A percentile compares a stretch with the other conserved stretches of the same genome.
Conservation (phyloP, 768 basidiomycete genomes). For the Auricularia cornea region DNA sequence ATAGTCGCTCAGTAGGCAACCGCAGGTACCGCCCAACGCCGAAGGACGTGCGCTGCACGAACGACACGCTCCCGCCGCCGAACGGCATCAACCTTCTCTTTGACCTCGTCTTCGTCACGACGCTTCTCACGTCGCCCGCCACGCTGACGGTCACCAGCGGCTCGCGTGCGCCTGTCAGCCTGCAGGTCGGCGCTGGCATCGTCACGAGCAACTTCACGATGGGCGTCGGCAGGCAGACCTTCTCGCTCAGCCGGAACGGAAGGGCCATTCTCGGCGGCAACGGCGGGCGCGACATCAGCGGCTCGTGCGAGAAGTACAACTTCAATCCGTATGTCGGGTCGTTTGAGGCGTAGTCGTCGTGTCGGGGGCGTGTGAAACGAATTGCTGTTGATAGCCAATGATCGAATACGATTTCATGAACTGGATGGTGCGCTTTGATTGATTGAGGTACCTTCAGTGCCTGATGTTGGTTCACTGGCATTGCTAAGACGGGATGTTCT, state of each 20-base stretch:
- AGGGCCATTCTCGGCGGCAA: neutral
- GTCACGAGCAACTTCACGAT: slow-evolving; percentile 1
- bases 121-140: neutral
- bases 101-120: neutral
- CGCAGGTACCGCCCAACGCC: neutral
- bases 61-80: neutral
- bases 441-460: too few species aligned
- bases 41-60: neutral
- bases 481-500: too few species aligned
- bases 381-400: too few species aligned
- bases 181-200: neutral
- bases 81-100: neutral
- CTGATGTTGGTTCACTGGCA: too few species aligned
- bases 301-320: slow-evolving; percentile 1
- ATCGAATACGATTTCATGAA: too few species aligned
- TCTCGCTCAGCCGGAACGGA: neutral
- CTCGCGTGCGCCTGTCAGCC: neutral
- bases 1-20: too few species aligned
- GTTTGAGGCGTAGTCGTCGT: neutral
- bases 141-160: slow-evolving; percentile 1
- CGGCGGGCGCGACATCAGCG: neutral
- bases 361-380: too few species aligned
- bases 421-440: too few species aligned
- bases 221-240: slow-evolving; percentile 1
- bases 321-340: neutral